phyloP scores from a whole-genome alignment of 83 land plant genomes.

The Picea abies region DNA sequence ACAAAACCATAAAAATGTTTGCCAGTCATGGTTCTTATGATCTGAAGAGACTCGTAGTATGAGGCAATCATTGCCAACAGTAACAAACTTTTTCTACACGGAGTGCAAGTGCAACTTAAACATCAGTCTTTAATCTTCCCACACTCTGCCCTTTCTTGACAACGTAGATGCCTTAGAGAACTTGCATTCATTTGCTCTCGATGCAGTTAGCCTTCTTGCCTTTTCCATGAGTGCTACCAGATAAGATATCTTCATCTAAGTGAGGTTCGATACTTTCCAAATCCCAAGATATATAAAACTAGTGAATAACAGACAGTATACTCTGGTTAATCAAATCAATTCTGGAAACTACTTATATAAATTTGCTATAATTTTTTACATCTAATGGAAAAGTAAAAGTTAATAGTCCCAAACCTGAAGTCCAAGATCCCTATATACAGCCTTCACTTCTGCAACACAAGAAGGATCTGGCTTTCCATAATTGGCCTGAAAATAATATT shows the following conservation, averaged over 20 bases:
- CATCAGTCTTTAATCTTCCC: background rate
- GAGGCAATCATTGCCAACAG: too few species aligned
- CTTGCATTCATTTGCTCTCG: background rate
- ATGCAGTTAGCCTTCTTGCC: background rate
- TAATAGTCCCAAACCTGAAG: conserved; percentile 61
- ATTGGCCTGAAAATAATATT: conserved; percentile 54
- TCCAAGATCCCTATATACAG: conserved; percentile 73
- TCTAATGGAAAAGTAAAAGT: conserved; percentile 28
- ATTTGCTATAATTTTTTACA: background rate
- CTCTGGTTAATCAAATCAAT: background rate
- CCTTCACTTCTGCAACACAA: conserved; percentile 79
- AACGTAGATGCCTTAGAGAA: background rate
- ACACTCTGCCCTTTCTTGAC: background rate
- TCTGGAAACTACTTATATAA: background rate
- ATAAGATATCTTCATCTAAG: background rate
- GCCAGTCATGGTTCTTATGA: too few species aligned
- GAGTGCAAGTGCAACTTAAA: background rate
- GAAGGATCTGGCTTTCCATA: conserved; percentile 81
- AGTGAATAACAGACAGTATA: background rate
- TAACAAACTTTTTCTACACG: too few species aligned
- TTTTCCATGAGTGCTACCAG: background rate
- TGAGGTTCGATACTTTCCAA: background rate
- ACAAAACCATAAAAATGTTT: too few species aligned
- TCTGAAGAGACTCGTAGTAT: too few species aligned
- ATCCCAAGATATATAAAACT: background rate